These are phyloP conservation scores for Monosporozyma solicola DNA, from an alignment of 805 yeast species.

Conservation along the genomic window DNA sequence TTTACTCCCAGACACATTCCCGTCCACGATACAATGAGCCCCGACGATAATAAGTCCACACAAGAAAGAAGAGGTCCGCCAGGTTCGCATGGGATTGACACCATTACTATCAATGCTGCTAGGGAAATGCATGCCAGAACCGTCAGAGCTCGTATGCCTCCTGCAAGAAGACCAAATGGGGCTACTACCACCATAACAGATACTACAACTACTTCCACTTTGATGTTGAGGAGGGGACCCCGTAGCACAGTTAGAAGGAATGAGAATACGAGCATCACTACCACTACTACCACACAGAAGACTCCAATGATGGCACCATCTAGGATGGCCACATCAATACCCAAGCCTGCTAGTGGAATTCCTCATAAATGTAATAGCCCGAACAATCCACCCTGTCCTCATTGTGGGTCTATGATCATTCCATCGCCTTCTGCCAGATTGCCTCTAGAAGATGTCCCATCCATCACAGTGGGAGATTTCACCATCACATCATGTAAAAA, in stretches of 20 bases:
- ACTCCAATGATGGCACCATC: background rate
- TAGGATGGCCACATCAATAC: background rate
- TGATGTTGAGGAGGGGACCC: background rate
- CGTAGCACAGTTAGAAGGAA: background rate
- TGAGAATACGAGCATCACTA: background rate
- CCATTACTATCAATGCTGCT: constrained; percentile 51
- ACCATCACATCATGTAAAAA: constrained; percentile 58
- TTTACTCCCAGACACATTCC: too few species aligned
- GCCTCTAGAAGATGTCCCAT: constrained; percentile 58
- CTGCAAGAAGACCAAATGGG: background rate
- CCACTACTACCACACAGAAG: background rate
- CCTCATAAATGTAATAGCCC: constrained; percentile 27
- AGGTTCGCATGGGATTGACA: constrained; percentile 35
- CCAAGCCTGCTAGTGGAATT: constrained; percentile 5
- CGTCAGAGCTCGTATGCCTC: constrained; percentile 29
- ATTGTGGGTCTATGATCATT: constrained; percentile 67
- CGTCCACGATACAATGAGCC: background rate
- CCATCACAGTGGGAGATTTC: constrained; percentile 68
- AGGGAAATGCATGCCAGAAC: constrained; percentile 48
- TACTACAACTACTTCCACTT: constrained; percentile 1
- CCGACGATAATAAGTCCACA: background rate
- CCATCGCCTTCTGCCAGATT: constrained; percentile 63
- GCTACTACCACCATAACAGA: background rate
- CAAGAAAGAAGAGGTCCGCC: background rate
- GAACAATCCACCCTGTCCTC: constrained; percentile 42